A percentile compares a stretch with the other conserved stretches of the same genome.
These are phyloP conservation scores for Asparagopsis taxiformis DNA, from an alignment of 31 red algal species.

Conservation along the genomic window DNA sequence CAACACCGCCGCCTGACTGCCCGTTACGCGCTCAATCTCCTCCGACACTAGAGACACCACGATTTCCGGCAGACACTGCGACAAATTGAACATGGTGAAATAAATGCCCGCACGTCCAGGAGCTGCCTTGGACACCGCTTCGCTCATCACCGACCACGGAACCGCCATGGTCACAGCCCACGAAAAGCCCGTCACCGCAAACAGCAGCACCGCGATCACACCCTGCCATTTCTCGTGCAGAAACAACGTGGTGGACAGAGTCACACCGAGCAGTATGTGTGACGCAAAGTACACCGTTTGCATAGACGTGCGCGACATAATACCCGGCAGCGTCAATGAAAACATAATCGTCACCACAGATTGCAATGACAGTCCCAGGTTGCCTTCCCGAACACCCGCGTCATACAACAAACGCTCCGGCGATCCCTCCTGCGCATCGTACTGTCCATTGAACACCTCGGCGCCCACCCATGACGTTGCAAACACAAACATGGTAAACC, in stretches of 20 bases:
- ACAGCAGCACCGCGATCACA: slow-evolving; percentile 21
- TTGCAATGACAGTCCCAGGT: slow-evolving; percentile 66
- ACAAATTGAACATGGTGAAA: slow-evolving; percentile 75
- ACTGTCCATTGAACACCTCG: slow-evolving; percentile 67
- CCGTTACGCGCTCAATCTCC: slow-evolving; percentile 19
- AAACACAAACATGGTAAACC: slow-evolving; percentile 86
- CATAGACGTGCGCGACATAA: slow-evolving; percentile 22
- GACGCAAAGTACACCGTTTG: slow-evolving; percentile 32
- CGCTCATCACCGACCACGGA: slow-evolving; percentile 80
- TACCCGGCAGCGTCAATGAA: slow-evolving; percentile 47
- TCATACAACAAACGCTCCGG: slow-evolving; percentile 51
- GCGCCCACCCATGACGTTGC: slow-evolving; percentile 75
- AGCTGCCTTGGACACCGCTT: slow-evolving; percentile 38
- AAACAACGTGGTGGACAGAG: slow-evolving; percentile 24
- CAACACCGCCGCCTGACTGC: slow-evolving; percentile 33
- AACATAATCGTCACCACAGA: slow-evolving; percentile 59
- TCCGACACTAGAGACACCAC: slow-evolving; percentile 52
- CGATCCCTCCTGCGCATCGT: slow-evolving; percentile 16
- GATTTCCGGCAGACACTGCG: slow-evolving; percentile 82
- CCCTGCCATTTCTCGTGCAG: slow-evolving; percentile 8
- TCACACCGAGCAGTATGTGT: slow-evolving; percentile 46
- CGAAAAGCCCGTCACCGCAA: slow-evolving; percentile 62
- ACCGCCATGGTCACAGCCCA: slow-evolving; percentile 90
- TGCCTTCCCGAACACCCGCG: slow-evolving; percentile 73
- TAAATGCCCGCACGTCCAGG: slow-evolving; percentile 49